These are phyloP conservation scores for Hypocrella siamensis DNA, from an alignment of 2,329 filamentous ascomycete species.

Conservation along the genomic window DNA sequence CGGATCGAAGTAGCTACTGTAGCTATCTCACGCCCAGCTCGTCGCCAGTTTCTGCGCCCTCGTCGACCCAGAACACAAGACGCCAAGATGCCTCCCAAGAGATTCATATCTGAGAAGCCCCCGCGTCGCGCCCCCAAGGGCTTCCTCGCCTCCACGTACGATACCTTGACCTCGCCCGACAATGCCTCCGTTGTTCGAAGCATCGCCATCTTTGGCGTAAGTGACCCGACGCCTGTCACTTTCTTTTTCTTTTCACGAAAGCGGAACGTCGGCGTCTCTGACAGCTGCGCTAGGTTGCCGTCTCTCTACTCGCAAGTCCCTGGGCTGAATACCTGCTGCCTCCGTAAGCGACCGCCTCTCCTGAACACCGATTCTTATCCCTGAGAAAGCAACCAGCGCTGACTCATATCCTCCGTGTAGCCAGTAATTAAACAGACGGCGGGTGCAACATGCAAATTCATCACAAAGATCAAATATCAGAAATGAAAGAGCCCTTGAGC, in stretches of 20 bases:
- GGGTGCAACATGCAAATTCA: no score
- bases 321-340: slow-evolving; percentile 54
- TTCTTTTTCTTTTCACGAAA: not conserved
- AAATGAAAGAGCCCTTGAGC: no score
- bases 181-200: slow-evolving; percentile 55
- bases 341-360: slow-evolving; percentile 28
- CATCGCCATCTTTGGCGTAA: slow-evolving; percentile 51
- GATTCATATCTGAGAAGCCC: slow-evolving; percentile 34
- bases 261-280: slow-evolving; percentile 2
- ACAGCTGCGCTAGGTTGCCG: slow-evolving; percentile 9
- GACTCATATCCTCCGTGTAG: not conserved
- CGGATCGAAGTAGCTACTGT: no score
- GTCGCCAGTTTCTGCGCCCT: no score
- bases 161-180: slow-evolving; percentile 47
- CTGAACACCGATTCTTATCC: not conserved
- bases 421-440: not conserved
- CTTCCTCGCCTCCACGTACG: slow-evolving; percentile 42
- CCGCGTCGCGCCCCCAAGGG: slow-evolving; percentile 28
- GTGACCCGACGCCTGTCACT: slow-evolving; percentile 13
- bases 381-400: not conserved
- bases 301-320: slow-evolving; percentile 51
- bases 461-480: no score
- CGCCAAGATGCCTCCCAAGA: slow-evolving; percentile 44
- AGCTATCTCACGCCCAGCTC: no score
- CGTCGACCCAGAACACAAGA: not conserved